Percentiles rank a stretch among this genome's conserved stretches.
phyloP scores from a whole-genome alignment of 129 eudicot genomes.

The Dittrichia graveolens region DNA sequence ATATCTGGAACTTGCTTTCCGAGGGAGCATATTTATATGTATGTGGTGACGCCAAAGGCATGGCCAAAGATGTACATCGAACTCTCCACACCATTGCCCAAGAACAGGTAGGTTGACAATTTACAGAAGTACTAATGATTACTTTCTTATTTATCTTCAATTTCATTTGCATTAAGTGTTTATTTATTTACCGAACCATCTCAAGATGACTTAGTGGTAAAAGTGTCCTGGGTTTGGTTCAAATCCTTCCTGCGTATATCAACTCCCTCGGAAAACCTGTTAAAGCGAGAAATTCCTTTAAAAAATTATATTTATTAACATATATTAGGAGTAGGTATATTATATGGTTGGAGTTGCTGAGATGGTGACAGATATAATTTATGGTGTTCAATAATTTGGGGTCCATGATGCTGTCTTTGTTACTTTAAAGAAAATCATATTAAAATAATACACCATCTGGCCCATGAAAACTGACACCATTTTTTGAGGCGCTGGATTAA shows the following conservation, averaged over 20 bases:
- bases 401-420: constrained; percentile 25
- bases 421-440: constrained; percentile 6
- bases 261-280: too few species aligned
- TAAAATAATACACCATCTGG: constrained; percentile 18
- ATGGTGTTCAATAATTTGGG: constrained; percentile 36
- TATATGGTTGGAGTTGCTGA: constrained; percentile 23
- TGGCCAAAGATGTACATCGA: constrained; percentile 98
- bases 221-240: too few species aligned
- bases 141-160: constrained; percentile 17
- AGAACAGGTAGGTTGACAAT: constrained; percentile 71
- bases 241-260: too few species aligned
- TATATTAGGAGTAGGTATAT: constrained; percentile 19
- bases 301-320: too few species aligned
- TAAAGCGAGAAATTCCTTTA: too few species aligned
- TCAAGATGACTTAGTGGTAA: too few species aligned
- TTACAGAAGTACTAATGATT: neutral
- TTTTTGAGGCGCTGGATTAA: constrained; percentile 17
- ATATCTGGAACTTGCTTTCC: constrained; percentile 84
- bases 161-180: neutral
- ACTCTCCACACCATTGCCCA: constrained; percentile 91
- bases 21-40: constrained; percentile 89
- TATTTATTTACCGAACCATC: neutral
- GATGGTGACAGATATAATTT: constrained; percentile 23
- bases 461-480: constrained; percentile 21
- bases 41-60: constrained; percentile 99